Conservation (phyloP, 306 rosid genomes). For the Begonia fuchsioides region DNA sequence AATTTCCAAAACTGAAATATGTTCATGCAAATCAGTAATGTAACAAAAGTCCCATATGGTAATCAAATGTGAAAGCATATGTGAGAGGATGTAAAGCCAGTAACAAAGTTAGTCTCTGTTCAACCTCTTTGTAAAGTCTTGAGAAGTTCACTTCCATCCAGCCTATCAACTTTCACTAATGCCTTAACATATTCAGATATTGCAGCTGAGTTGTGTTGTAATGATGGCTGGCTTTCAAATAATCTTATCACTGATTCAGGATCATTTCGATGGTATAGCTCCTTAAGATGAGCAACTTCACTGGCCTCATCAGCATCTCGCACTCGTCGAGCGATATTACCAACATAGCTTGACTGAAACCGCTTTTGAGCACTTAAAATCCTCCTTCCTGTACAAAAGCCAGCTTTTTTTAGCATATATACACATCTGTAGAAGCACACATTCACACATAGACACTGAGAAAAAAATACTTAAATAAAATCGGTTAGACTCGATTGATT, state of each 20-base stretch:
- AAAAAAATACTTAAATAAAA: too few relatives aligned
- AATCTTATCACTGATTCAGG: conserved; percentile 71
- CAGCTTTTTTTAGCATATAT: neutral
- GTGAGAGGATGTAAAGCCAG: neutral
- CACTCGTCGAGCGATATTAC: conserved; percentile 52
- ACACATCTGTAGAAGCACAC: too few relatives aligned
- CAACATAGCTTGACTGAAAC: conserved; percentile 60
- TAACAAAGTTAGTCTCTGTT: neutral
- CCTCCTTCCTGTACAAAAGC: conserved; percentile 33
- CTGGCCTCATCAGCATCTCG: conserved; percentile 60
- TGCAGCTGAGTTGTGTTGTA: conserved; percentile 57
- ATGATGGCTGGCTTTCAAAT: conserved; percentile 75
- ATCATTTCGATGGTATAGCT: conserved; percentile 55
- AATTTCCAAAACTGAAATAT: too few relatives aligned
- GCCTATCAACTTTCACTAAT: conserved; percentile 60
- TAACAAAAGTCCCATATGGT: too few relatives aligned
- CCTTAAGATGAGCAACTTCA: conserved; percentile 65
- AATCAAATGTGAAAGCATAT: too few relatives aligned
- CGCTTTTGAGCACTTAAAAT: conserved; percentile 33
- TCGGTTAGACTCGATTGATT: too few relatives aligned
- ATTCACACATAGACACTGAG: neutral
- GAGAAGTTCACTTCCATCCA: conserved; percentile 72
- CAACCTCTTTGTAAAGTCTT: conserved; percentile 69
- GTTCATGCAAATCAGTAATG: too few relatives aligned
- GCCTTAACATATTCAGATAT: conserved; percentile 79